These are phyloP conservation scores for Zygosaccharomyces pseudorouxii DNA, from an alignment of 805 yeast genomes.

Conservation along the genomic window DNA sequence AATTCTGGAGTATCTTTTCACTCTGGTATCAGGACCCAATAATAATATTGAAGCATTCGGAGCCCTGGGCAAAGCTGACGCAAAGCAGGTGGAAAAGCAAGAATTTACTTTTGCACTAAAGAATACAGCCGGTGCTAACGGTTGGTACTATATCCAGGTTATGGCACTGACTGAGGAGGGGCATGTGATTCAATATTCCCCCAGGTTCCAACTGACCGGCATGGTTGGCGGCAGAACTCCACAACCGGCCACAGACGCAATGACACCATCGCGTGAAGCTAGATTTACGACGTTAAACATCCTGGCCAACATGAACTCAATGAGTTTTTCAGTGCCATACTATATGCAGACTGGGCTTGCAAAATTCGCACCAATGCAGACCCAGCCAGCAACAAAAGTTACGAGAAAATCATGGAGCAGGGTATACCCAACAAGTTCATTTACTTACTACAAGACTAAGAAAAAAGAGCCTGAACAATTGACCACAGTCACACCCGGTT, in stretches of 20 bases:
- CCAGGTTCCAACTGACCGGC: slow-evolving; percentile 59
- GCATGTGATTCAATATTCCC: slow-evolving; percentile 60
- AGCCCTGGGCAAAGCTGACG: slow-evolving; percentile 32
- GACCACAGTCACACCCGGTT: slow-evolving; percentile 79
- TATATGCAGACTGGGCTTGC: slow-evolving; percentile 68
- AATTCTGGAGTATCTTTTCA: slow-evolving; percentile 45
- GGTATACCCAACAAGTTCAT: slow-evolving; percentile 61
- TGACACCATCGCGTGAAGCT: slow-evolving; percentile 39
- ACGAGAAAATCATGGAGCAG: slow-evolving; percentile 63
- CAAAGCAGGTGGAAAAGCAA: slow-evolving; percentile 32
- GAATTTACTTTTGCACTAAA: slow-evolving; percentile 41
- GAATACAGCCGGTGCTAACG: slow-evolving; percentile 49
- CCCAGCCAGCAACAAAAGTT: slow-evolving; percentile 69
- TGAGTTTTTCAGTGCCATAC: slow-evolving; percentile 65
- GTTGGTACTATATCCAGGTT: slow-evolving; percentile 68
- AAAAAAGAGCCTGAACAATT: slow-evolving; percentile 27
- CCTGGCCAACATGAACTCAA: slow-evolving; percentile 31
- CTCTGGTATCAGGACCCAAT: slow-evolving; percentile 67
- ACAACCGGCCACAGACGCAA: slow-evolving; percentile 35
- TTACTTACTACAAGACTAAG: slow-evolving; percentile 46
- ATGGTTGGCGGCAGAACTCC: slow-evolving; percentile 63
- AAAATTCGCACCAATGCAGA: slow-evolving; percentile 88
- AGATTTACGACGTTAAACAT: slow-evolving; percentile 11
- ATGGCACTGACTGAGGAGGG: slow-evolving; percentile 43
- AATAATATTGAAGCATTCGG: slow-evolving; percentile 41